Base-by-base conservation (phyloP, 78 protist genomes). In the Dictyostelium discoideum region DNA sequence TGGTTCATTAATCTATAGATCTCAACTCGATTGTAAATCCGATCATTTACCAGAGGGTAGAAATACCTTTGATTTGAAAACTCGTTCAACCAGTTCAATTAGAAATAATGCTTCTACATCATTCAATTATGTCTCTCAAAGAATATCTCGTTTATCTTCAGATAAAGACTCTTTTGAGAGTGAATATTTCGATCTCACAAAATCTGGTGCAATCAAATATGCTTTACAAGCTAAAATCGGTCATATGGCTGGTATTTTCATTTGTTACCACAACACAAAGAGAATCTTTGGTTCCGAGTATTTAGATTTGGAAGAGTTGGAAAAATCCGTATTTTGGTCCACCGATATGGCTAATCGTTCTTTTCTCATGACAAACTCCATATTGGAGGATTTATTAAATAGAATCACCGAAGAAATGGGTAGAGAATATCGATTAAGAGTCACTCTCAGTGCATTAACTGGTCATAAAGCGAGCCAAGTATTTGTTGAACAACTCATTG, bases 191-290 rank as follows among this genome's bases (percentile, higher is more conserved):
- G 98, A 97, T 92, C 73, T 97, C 78, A 22, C 65, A 1, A 89
- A 89, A 50, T 90, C 98, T 2, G 96, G 92, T 50, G 96, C 85
- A 48, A 81, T 97, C 39, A 97, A 97, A 73, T 88, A 93, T 48
- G 5, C 72, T 6, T 26, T 93, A 14, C 98, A 97, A 85, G 89
- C 94, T 60, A 42, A 84, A 13, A 94, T 97, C 16, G 98, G 98
- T 39, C 48, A 72, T 22, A 97, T 97, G 98, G 96, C 82, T 14
- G 98, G 98, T 63, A 86, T 92, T 16, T 97, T 94, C 65, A 84
- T 97, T 18, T 63, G 96, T 69, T 97, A 97, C 46, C 98, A 97
- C 86, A 97, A 97, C 73, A 97, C 98, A 24, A 80, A 92, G 83
- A 85, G 85, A 42, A 92, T 97, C 16, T 97, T 97, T 85, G 98